These are phyloP conservation scores for Aspergillus sp. DNA, from an alignment of 2,329 filamentous ascomycete genomes.

Conservation along the genomic window DNA sequence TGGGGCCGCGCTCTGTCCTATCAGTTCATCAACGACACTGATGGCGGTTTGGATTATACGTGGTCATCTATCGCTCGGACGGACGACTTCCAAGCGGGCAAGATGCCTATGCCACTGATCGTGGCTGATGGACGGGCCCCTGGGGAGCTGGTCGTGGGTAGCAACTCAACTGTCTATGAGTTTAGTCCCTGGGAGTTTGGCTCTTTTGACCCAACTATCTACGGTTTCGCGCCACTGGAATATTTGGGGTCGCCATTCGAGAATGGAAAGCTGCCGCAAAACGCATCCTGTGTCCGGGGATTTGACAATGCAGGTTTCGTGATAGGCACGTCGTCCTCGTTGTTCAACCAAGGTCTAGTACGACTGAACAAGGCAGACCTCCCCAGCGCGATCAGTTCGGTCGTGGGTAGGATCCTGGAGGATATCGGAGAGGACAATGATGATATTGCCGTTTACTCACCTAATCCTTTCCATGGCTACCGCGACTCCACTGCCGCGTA, in stretches of 20 bases:
- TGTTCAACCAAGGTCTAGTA: slow-evolving; percentile 74
- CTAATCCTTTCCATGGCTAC: slow-evolving; percentile 68
- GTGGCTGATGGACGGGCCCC: slow-evolving; percentile 61
- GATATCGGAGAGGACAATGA: slow-evolving; percentile 52
- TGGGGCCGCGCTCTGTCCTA: slow-evolving; percentile 81
- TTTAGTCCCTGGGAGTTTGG: slow-evolving; percentile 76
- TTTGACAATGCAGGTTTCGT: slow-evolving; percentile 77
- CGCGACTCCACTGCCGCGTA: slow-evolving; percentile 53
- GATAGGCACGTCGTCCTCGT: slow-evolving; percentile 75
- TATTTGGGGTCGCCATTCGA: slow-evolving; percentile 68
- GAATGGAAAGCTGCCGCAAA: slow-evolving; percentile 48
- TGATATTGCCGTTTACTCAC: slow-evolving; percentile 65
- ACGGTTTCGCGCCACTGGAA: slow-evolving; percentile 60
- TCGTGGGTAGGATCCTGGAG: slow-evolving; percentile 46
- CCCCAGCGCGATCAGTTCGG: slow-evolving; percentile 43
- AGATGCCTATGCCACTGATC: slow-evolving; percentile 64
- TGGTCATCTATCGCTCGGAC: slow-evolving; percentile 69
- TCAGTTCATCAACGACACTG: slow-evolving; percentile 68
- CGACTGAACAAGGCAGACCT: slow-evolving; percentile 50
- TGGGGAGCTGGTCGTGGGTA: slow-evolving; percentile 52
- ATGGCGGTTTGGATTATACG: slow-evolving; percentile 69
- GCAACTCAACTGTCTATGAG: slow-evolving; percentile 63
- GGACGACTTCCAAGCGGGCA: slow-evolving; percentile 53
- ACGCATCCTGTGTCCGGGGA: slow-evolving; percentile 60
- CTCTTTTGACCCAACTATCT: slow-evolving; percentile 63